A percentile compares a stretch with the other conserved stretches of the same genome.
Conservation (phyloP, 805 yeast genomes). For the Isabelozyma heimii region DNA sequence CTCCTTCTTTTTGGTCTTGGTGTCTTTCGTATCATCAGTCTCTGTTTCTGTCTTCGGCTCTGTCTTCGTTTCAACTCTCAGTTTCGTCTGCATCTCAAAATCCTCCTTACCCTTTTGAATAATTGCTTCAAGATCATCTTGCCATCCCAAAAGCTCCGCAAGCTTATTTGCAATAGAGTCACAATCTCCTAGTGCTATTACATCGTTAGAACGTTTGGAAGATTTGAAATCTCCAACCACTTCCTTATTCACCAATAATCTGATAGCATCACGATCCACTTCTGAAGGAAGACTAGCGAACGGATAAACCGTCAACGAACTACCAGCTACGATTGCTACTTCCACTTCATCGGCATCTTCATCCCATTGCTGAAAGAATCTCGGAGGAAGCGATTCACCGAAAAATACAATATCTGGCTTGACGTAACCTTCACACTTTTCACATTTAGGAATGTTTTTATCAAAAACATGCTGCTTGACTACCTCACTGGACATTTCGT, state of each 20-base stretch:
- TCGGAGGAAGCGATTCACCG: constrained; percentile 79
- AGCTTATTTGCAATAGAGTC: constrained; percentile 61
- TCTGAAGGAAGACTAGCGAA: constrained; percentile 82
- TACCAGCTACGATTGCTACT: constrained; percentile 86
- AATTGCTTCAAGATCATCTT: constrained; percentile 46
- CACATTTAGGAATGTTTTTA: constrained; percentile 51
- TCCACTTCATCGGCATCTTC: constrained; percentile 51
- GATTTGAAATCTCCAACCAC: constrained; percentile 69
- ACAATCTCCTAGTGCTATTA: constrained; percentile 58
- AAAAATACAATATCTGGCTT: constrained; percentile 95
- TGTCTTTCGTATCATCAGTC: constrained; percentile 3
- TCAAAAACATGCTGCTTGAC: constrained; percentile 39
- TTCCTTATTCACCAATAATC: constrained; percentile 76
- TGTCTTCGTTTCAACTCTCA: constrained; percentile 6
- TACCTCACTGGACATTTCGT: constrained; percentile 46
- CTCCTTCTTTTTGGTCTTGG: constrained; percentile 1
- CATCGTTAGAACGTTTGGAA: constrained; percentile 52
- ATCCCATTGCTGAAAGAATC: constrained; percentile 71
- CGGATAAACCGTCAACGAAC: constrained; percentile 86
- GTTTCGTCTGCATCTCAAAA: constrained; percentile 6
- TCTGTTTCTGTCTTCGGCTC: constrained; percentile 7
- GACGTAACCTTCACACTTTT: constrained; percentile 67
- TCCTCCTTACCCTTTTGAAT: constrained; percentile 13
- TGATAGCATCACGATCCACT: constrained; percentile 37
- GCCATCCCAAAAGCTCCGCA: constrained; percentile 64